A percentile compares a stretch with the other conserved stretches of the same genome.
Conservation (phyloP, 2,329 filamentous ascomycete species). For the Orbilia brochopaga region DNA sequence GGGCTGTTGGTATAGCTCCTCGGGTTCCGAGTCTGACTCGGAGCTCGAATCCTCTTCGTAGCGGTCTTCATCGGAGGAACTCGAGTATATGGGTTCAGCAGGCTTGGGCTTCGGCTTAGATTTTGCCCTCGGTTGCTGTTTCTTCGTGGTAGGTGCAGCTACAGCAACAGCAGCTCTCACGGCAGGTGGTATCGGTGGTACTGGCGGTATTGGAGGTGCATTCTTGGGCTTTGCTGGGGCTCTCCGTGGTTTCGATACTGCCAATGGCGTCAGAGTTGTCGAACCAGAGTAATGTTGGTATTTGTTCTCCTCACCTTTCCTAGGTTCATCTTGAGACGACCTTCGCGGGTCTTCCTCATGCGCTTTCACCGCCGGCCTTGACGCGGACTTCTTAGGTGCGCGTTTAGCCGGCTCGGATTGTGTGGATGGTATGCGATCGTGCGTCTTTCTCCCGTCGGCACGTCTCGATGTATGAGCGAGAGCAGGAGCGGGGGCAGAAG, state of each 20-base stretch:
- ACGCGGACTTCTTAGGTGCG: conserved; percentile 14
- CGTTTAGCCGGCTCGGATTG: conserved; percentile 26
- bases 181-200: conserved; percentile 1
- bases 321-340: neutral
- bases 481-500: neutral
- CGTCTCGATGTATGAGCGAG: neutral
- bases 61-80: conserved; percentile 26
- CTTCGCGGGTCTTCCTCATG: neutral
- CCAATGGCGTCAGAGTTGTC: neutral
- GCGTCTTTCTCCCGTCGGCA: neutral
- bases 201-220: conserved; percentile 4
- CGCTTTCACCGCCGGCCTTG: neutral
- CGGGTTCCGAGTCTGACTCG: conserved; percentile 8
- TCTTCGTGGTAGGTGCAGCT: conserved; percentile 17
- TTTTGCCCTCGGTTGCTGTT: conserved; percentile 24
- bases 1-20: conserved; percentile 3
- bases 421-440: conserved; percentile 5
- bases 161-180: conserved; percentile 16
- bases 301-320: neutral
- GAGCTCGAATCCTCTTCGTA: conserved; percentile 5
- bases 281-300: no score
- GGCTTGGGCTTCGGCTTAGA: conserved; percentile 39
- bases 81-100: conserved; percentile 35
- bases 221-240: conserved; percentile 19
- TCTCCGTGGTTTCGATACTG: conserved; percentile 24